A percentile compares a stretch with the other conserved stretches of the same genome.
These are phyloP conservation scores for Linaria vulgaris DNA, from an alignment of 257 asterid species.

Conservation along the genomic window DNA sequence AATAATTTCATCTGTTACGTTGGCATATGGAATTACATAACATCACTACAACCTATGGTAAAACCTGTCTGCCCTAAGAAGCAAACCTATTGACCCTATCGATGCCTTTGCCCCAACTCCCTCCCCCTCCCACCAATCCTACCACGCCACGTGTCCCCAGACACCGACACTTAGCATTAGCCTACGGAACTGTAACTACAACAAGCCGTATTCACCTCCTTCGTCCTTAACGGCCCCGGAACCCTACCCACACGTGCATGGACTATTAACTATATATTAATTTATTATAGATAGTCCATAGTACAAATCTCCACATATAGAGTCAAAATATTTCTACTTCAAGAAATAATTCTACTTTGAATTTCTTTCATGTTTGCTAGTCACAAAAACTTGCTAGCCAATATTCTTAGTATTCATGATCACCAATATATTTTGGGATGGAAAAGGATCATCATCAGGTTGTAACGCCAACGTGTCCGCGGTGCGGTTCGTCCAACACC, in stretches of 20 bases:
- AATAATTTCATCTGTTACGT: no score
- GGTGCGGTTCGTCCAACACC: constrained; percentile 79
- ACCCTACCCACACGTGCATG: constrained; percentile 50
- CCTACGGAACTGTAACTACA: constrained; percentile 50
- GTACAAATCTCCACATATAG: background rate
- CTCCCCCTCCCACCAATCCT: constrained; percentile 33
- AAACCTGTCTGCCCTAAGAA: constrained; percentile 26
- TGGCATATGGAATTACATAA: no score
- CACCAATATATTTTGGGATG: constrained; percentile 32
- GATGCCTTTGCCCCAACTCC: constrained; percentile 58
- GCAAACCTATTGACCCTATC: constrained; percentile 31
- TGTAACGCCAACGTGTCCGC: constrained; percentile 58
- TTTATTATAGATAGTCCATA: background rate
- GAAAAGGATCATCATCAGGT: constrained; percentile 37
- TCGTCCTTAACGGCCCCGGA: constrained; percentile 46
- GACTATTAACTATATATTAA: no score
- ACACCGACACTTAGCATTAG: constrained; percentile 64
- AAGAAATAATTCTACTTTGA: no score
- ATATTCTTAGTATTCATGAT: constrained; percentile 27
- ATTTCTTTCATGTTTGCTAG: constrained; percentile 5
- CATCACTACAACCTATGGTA: no score
- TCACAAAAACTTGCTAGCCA: background rate
- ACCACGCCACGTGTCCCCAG: constrained; percentile 37
- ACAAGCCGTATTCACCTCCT: constrained; percentile 11
- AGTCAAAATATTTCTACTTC: no score